Evolutionary conservation across 1,284 basidiomycete genomes (phyloP), one percentile per base, ranked within the genome.

Genomic region (Moniliella sp.): DNA sequence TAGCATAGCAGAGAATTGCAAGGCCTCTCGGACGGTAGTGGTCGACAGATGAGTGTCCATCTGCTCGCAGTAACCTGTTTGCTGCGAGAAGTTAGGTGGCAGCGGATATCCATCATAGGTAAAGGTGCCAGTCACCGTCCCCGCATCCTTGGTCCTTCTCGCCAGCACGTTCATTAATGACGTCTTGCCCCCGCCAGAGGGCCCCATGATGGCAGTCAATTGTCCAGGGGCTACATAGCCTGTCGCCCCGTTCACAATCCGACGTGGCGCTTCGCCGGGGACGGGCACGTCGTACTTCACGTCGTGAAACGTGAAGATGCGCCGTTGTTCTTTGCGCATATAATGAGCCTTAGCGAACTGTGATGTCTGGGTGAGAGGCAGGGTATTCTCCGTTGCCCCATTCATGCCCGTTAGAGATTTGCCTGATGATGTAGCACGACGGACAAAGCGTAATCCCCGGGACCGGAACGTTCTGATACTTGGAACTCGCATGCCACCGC

Each of bases 181-280:
- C 7, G 31, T 32, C 31, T 32, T 32, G 15, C 31, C 33, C 2
- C 48, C 50, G 25, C 51, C 51, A n/a, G 43, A 46, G 28, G 43
- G 42, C 15, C 51, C 51, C 51, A 55, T 55, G 4, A 55, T n/a
- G n/a, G n/a, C n/a, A n/a, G n/a, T n/a, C n/a, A n/a, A n/a, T n/a
- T n/a, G n/a, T n/a, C n/a, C n/a, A n/a, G n/a, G n/a, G n/a, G n/a
- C n/a, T n/a, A 49, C 45, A 28, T 35, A 51, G 12, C 50, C 50
- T 3, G 36, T 41, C 2, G 74, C 79, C 4, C 48, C 31, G 28
- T 45, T 37, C 13, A 55, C 35, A n/a, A 55, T 41, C 4, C 42
- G 41, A 7, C 51, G 46, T 3, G 37, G 34, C 4, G 39, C 32
- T 21, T 44, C 49, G 8, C 28, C 28, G 28, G 50, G 46, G 35